These are phyloP conservation scores for Puccinia brachypodii DNA, from an alignment of 1,284 basidiomycete genomes.

Conservation along the genomic window DNA sequence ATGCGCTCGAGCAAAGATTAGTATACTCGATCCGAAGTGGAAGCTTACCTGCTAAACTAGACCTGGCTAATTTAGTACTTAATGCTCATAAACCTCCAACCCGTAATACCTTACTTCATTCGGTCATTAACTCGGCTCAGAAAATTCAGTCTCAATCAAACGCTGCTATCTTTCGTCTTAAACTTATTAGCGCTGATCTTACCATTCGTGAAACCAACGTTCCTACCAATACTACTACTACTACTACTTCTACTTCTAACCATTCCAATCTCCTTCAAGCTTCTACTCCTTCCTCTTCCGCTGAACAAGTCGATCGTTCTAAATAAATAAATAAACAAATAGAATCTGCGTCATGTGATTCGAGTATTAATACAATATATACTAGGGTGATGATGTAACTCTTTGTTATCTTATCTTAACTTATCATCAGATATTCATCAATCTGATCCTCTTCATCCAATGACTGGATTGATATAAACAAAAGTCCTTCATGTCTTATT, in stretches of 20 bases:
- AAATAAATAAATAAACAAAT: background rate
- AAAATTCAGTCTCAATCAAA: background rate
- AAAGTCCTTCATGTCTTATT: too few species aligned
- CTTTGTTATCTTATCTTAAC: too few species aligned
- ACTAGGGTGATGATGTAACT: too few species aligned
- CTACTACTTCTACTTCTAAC: background rate
- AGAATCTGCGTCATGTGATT: background rate
- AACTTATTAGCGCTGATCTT: constrained; percentile 23
- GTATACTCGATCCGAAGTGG: background rate
- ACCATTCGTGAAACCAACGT: background rate
- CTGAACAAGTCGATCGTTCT: background rate
- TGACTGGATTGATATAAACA: too few species aligned
- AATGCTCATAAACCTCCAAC: background rate
- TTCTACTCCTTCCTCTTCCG: background rate
- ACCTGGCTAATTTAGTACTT: constrained; percentile 7
- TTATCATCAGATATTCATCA: too few species aligned
- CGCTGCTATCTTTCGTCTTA: constrained; percentile 20
- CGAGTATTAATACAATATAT: too few species aligned
- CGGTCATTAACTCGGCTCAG: constrained; percentile 8
- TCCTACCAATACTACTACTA: background rate
- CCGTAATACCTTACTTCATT: background rate
- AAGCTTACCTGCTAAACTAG: constrained; percentile 6
- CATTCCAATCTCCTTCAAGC: background rate
- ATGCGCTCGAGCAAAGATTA: background rate
- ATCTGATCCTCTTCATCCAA: too few species aligned